These are phyloP conservation scores for Leucosporidium creatinivorum DNA, from an alignment of 768 basidiomycete species.

Conservation along the genomic window DNA sequence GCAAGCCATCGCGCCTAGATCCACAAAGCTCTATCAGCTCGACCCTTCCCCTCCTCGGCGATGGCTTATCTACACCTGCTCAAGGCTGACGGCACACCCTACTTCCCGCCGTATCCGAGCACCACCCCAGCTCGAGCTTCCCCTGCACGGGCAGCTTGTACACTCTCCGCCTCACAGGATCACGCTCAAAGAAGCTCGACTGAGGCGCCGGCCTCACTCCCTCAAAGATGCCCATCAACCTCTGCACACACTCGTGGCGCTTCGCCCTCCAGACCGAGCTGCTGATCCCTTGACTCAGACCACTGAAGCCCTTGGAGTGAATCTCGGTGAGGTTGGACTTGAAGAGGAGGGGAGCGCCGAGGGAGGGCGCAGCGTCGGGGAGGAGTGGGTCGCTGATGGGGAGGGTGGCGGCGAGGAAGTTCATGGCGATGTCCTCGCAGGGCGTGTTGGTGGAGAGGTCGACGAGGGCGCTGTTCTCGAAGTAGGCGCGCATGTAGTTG, in stretches of 20 bases:
- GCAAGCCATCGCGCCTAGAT: no score
- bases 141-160: neutral
- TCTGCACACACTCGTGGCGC: slow-evolving; percentile 1
- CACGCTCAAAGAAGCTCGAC: neutral
- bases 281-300: neutral
- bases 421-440: slow-evolving; percentile 8
- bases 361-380: neutral
- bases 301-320: neutral
- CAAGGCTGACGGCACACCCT: neutral
- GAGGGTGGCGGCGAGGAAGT: neutral
- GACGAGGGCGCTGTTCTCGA: neutral
- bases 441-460: neutral
- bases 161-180: slow-evolving; percentile 1
- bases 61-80: no score
- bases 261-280: slow-evolving; percentile 1
- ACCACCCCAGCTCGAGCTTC: neutral
- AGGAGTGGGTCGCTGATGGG: neutral
- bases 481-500: slow-evolving; percentile 5
- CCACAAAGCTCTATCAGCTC: no score
- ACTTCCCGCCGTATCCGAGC: neutral
- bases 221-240: neutral
- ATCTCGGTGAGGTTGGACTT: slow-evolving; percentile 6
- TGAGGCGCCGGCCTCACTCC: neutral
- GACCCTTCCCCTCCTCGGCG: no score
- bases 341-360: slow-evolving; percentile 3